These are phyloP conservation scores for Fomitopsis schrenkii DNA, from an alignment of 1,284 basidiomycete genomes.

Conservation along the genomic window DNA sequence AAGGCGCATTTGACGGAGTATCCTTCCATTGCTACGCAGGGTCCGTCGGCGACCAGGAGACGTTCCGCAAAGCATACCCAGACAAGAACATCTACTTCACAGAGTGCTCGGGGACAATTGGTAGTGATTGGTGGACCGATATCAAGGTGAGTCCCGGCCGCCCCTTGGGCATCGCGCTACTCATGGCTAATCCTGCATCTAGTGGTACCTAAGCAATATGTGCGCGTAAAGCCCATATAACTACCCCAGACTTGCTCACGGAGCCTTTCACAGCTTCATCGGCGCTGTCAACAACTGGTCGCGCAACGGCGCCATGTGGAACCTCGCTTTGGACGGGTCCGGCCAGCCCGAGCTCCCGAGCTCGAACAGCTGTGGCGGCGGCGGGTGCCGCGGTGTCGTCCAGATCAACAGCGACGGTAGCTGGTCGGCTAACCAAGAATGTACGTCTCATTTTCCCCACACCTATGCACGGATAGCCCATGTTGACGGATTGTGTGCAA, in stretches of 20 bases:
- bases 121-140: constrained; percentile 74
- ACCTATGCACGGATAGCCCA: background rate
- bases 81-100: constrained; percentile 49
- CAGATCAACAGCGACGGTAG: constrained; percentile 59
- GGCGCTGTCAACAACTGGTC: constrained; percentile 44
- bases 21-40: constrained; percentile 51
- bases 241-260: background rate
- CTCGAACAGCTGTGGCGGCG: constrained; percentile 50
- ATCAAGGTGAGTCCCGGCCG: constrained; percentile 49
- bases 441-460: constrained; percentile 36
- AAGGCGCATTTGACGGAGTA: constrained; percentile 41
- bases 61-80: constrained; percentile 42
- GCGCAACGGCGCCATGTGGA: constrained; percentile 64
- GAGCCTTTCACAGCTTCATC: constrained; percentile 28
- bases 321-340: constrained; percentile 57
- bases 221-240: background rate
- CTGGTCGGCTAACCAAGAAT: constrained; percentile 68
- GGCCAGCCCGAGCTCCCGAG: constrained; percentile 64
- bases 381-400: constrained; percentile 61
- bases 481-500: constrained; percentile 17
- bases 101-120: constrained; percentile 44
- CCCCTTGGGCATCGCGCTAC: constrained; percentile 6
- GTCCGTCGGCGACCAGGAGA: constrained; percentile 34
- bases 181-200: constrained; percentile 7
- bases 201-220: background rate